Base-by-base conservation (phyloP, 2,329 filamentous ascomycete genomes). In the Exophiala bonariae region DNA sequence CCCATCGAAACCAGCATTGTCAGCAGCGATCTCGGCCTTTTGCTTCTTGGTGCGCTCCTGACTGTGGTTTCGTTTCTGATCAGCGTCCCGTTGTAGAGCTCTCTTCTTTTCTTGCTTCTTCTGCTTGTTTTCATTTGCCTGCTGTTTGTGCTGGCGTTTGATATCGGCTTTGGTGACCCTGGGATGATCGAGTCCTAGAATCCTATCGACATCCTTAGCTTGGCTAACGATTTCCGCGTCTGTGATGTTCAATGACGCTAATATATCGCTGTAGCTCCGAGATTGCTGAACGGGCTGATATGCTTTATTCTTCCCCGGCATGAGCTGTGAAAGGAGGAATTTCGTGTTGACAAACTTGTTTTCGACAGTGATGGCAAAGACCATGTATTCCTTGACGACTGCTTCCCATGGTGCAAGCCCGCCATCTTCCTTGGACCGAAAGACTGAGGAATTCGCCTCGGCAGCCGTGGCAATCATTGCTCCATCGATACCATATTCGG, bases 391-490 rank as follows among this genome's bases (percentile, higher is more conserved):
- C 54, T 81, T 78, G 3, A 87, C 87, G 1, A 95, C 83, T 40
- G 92, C 84, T 50, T 77, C 72, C 92, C 92, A 97, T 1, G 79
- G 74, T 1, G 81, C 78, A 26, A 84, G 63, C 1, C 88, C 89
- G 9, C 89, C 90, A 32, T 88, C 80, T 1, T 76, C 79, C 30
- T 79, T 70, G 1, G 78, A 66, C 31, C 87, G 80, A 74, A 99
- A 99, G 61, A 87, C 91, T 56, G 88, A 95, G 3, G 90, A 82
- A 63, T 99, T 99, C 55, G 85, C 81, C 73, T 99, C 93, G 1
- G 93, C 93, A 3, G 89, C 80, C 3, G 89, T 93, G 8, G 93
- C 93, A 61, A 99, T 97, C 93, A 99, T 99, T 51, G 89, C 93
- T 4, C 91, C 92, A 62, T 97, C 91, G 4, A 87, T 87, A n/a